Base-by-base conservation (phyloP, 140 eudicot species). In the Cichorium intybus region DNA sequence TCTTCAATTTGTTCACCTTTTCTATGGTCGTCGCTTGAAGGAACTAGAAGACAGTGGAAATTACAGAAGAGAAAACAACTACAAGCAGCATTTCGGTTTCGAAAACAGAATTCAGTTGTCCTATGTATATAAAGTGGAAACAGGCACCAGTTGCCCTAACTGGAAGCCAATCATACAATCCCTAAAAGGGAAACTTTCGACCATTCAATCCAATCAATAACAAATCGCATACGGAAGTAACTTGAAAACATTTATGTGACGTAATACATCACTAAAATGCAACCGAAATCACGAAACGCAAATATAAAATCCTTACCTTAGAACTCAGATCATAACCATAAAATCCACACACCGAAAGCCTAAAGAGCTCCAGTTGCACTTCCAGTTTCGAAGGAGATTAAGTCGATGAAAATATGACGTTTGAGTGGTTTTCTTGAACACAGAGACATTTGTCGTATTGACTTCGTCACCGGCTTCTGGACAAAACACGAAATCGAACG, bases 241-340 rank as follows among this genome's bases (percentile, higher is more conserved):
- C 26, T 20, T 27, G 23, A 43, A 53, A 43, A 23, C 18, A 53
- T 72, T 59, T 57, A 54, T 49, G n/a, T 37, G 2, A 31, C 57
- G 27, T 41, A 35, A 46, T 33, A 1, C 41, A 57, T 66, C 52
- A n/a, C 14, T n/a, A 52, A n/a, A 24, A 72, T 17, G 45, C 61
- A 61, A 37, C 8, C 3, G 49, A 46, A 62, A 4, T 24, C 52
- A 60, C 45, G 37, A 72, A 16, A 39, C 14, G 52, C 68, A 59
- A 10, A n/a, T 12, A 2, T 2, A 12, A 35, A 56, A 77, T 48
- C 35, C 74, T 37, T 48, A 80, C 90, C 90, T 70, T 60, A 64
- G 49, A 80, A 86, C 90, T 70, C 56, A 64, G 49, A 75, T 62
- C 46, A 53, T 43, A 59, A 20, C 58, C 73, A 26, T 29, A 43